Evolutionary conservation across 2,329 filamentous ascomycete species (phyloP), one percentile per base, ranked within the genome.

Genomic region (Phyllosticta citrichinensis): DNA sequence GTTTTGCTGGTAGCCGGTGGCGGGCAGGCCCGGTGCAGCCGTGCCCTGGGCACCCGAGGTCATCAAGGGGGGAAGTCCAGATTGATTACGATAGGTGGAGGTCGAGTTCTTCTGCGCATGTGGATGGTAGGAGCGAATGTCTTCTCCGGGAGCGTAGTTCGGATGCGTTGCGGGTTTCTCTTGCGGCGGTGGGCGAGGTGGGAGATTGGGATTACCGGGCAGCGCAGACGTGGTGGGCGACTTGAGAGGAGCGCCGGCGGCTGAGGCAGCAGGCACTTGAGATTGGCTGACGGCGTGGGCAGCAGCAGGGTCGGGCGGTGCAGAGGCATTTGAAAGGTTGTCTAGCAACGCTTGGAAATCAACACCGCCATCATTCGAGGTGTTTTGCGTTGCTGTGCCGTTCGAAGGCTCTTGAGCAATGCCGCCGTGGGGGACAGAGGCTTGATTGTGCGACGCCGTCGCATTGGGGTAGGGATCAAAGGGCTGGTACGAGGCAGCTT

Each of bases 41-140:
- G 52, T 56, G 25, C 59, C 63, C 27, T 66, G 65, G 19, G 60
- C 57, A 27, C 55, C 64, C 27, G 64, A 65, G 51, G 66, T 59
- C 57, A 66, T 68, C 62, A 70, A 62, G 8, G 69, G 61, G 63
- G 68, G 70, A 51, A 69, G 59, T 35, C 60, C 61, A 35, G 60
- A 52, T 52, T 68, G 69, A 59, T 62, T 68, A 63, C 70, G 71
- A 63, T 68, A 71, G 56, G 71, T 68, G 58, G 71, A 67, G 56
- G 55, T 63, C 19, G 62, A 19, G 33, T 69, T 63, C 67, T 75
- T 71, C 56, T 74, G 71, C 58, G 72, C 77, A 66, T 79, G 77
- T 20, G 78, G 78, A 66, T 80, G 78, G 65, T 77, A 80, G 50
- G 77, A 77, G 64, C 77, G 74, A 62, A 80, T 78, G 66, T 80